Evolutionary conservation across 83 land plant genomes (phyloP), one percentile per base, ranked within the genome.

Genomic region (Larix sibirica): DNA sequence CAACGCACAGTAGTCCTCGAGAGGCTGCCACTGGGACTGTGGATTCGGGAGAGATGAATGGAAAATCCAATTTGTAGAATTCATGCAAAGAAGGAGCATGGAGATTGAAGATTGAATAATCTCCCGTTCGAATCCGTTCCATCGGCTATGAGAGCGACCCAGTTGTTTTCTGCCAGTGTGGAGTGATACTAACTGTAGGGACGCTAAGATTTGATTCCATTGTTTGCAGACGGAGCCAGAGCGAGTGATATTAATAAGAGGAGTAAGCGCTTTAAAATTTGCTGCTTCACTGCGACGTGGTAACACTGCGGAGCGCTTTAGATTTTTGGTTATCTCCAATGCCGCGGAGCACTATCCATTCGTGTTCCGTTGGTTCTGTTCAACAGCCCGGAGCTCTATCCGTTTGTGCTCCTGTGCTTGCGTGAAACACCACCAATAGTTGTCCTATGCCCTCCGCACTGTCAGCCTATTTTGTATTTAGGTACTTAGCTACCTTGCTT

Each of bases 11-110:
- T 18, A 69, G 38, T 18, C 74, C 74, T 33, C 38, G 21, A 7
- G 74, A 69, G 44, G 74, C 33, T 69, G 74, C 74, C 44, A 69
- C 74, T 24, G 74, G 74, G 2, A 69, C 38, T 69, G 74, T 36
- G n/a, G 36, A 40, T 69, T 69, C n/a, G 21, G 20, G 17, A 2
- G 74, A 44, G 6, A 69, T n/a, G 74, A 69, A 69, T 33, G 20
- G 16, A 2, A 69, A 40, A 36, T 69, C 74, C 7, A 69, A 12
- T 69, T 33, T 4, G 5, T 33, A 40, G 21, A 6, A 17, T 69
- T 36, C 38, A 40, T 69, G 0, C 20, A 69, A 40, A 69, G 33
- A 40, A 8, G 74, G 44, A 7, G 33, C 74, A 7, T 69, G 36
- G 44, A 5, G 4, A 5, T 38, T 38, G 40, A 5, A 69, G 20